Evolutionary conservation across 305 asterid genomes (phyloP).

Genomic region (Fraxinus sp.): DNA sequence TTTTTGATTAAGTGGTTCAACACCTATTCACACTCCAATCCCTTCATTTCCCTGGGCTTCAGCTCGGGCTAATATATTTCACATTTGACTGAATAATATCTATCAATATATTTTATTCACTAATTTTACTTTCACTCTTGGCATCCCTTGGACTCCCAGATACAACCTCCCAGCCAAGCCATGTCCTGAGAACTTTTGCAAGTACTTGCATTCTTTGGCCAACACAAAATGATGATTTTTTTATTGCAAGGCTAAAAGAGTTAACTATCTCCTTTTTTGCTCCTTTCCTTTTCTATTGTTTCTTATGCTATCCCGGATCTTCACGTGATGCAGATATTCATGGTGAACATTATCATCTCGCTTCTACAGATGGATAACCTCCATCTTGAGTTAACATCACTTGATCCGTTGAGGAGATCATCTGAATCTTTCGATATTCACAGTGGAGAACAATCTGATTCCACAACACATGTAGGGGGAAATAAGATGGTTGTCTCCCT

Average conservation of each 20-base stretch:
- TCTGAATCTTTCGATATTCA: conserved; percentile 44
- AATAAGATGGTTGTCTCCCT: conserved; percentile 76
- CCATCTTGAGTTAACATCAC: conserved; percentile 50
- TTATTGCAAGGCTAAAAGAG: neutral
- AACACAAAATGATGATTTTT: neutral
- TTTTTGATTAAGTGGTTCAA: neutral
- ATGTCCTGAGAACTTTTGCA: neutral
- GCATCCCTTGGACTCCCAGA: neutral
- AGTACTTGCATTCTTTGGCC: neutral
- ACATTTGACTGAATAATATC: conserved; percentile 9
- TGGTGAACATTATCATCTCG: conserved; percentile 82
- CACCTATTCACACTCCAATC: neutral
- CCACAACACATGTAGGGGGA: conserved; percentile 52
- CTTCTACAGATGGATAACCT: conserved; percentile 86
- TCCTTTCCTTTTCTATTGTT: conserved; percentile 17
- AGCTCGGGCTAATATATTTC: neutral
- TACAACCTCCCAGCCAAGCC: neutral
- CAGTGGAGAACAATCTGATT: conserved; percentile 47
- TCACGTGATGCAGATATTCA: conserved; percentile 69
- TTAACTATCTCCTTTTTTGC: conserved; percentile 7
- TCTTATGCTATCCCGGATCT: conserved; percentile 29
- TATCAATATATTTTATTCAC: conserved; percentile 4
- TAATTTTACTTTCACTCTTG: conserved; percentile 13
- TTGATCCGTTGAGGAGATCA: conserved; percentile 47
- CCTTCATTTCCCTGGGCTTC: conserved; percentile 3